These are phyloP conservation scores for Asterella californica DNA, from an alignment of 225 moss, liverwort and hornwort genomes.

Conservation along the genomic window DNA sequence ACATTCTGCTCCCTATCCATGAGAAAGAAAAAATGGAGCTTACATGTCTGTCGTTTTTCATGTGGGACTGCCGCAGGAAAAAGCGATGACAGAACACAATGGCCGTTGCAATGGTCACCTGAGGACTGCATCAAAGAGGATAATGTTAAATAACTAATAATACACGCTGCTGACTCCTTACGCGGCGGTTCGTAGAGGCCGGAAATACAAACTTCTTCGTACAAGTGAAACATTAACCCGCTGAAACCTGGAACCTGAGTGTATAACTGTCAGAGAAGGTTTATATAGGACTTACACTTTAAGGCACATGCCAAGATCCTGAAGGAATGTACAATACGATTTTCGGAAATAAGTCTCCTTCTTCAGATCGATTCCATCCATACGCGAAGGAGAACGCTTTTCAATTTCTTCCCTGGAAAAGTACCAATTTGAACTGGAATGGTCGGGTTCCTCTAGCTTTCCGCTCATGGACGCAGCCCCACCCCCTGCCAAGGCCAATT, in stretches of 20 bases:
- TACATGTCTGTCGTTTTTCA: conserved; percentile 90
- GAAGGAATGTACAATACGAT: conserved; percentile 81
- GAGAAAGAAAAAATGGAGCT: conserved; percentile 29
- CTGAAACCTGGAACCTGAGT: not conserved
- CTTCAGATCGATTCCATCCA: conserved; percentile 80
- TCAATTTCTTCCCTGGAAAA: conserved; percentile 82
- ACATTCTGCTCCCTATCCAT: not conserved
- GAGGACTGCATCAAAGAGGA: conserved; percentile 58
- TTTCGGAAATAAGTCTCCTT: conserved; percentile 88
- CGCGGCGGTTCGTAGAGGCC: too few relatives aligned
- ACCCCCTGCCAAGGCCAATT: conserved; percentile 20
- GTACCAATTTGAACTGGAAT: conserved; percentile 81
- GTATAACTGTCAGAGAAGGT: not conserved
- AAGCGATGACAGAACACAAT: conserved; percentile 97
- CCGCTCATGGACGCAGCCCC: conserved; percentile 36
- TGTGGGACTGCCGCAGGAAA: conserved; percentile 90
- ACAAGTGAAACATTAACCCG: not conserved
- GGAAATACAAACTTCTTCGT: too few relatives aligned
- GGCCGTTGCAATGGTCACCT: conserved; percentile 93
- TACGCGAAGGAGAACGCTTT: conserved; percentile 68
- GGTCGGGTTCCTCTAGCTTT: conserved; percentile 80
- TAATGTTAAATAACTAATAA: not conserved
- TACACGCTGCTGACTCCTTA: too few relatives aligned
- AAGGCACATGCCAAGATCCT: conserved; percentile 85
- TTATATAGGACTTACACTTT: conserved; percentile 64